Base-by-base conservation (phyloP, 2,329 filamentous ascomycete species). In the Juglanconis sp. region DNA sequence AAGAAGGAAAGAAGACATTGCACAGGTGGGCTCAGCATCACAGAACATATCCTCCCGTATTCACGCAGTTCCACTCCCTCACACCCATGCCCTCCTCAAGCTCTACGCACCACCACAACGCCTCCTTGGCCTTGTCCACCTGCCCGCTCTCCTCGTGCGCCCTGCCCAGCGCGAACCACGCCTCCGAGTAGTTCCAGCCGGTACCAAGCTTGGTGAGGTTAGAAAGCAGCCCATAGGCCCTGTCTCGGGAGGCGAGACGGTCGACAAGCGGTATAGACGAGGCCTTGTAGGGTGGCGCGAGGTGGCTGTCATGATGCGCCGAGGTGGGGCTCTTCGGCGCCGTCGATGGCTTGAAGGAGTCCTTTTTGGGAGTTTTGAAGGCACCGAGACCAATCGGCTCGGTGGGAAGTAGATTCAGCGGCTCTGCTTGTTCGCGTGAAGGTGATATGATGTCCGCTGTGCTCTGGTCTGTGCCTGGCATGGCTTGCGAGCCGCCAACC, bases 81-180 rank as follows among this genome's bases (percentile, higher is more conserved):
- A 96, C 83, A 0, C 89, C 91, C 65, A 85, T 86, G 7, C 86
- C 87, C 71, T 99, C 94, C 72, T 98, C 95, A 35, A 99, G 80
- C 74, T 97, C 92, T 11, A 99, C 90, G 68, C 93, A 96, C 92
- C 94, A 98, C 95, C 95, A 98, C 6, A 98, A 81, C 50, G 93
- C 92, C 67, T 95, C 90, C 76, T 93, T 96, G 13, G 95, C 90
- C 78, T 94, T 96, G 42, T 95, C 90, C 1, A 86, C 75, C 76
- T 96, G 91, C 0, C 89, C 90, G 60, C 91, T 90, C 70, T 92
- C 86, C 74, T 99, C 95, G 69, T 97, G 91, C 9, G 91, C 92
- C 64, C 92, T 82, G 0, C 92, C 91, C 38, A 99, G 82, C 4
- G 89, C 85, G 69, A 92, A 94, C 95, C 95, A 99, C 5, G 94